Percentiles rank a stretch among this genome's conserved stretches.
phyloP scores from a whole-genome alignment of 805 yeast species.

The Jamesozyma spencerorum region DNA sequence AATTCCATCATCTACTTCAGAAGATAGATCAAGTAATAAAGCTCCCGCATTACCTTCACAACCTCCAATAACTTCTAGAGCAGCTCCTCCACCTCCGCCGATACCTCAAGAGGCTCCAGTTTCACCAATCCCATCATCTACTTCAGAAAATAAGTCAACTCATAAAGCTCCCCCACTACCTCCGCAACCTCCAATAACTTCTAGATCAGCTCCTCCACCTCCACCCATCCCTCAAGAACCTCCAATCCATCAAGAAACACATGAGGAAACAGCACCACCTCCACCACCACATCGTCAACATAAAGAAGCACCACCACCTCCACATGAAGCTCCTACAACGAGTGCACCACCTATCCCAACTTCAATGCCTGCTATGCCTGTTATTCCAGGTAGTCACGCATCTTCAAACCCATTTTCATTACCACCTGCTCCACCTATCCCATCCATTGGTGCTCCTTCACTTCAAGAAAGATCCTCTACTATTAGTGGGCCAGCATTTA shows the following conservation, averaged over 20 bases:
- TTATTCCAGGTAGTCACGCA: constrained; percentile 13
- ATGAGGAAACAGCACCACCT: constrained; percentile 4
- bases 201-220: constrained; percentile 1
- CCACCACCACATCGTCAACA: constrained; percentile 1
- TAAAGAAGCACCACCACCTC: constrained; percentile 7
- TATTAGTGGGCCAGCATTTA: constrained; percentile 8
- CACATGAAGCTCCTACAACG: constrained; percentile 1
- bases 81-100: constrained; percentile 6
- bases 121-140: neutral
- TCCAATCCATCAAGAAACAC: constrained; percentile 4
- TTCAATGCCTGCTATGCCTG: constrained; percentile 2
- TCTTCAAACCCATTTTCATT: neutral
- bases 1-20: neutral
- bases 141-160: neutral
- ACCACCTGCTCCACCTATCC: constrained; percentile 3
- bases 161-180: neutral
- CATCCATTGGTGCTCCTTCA: constrained; percentile 18
- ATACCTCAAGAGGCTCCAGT: neutral
- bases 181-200: neutral
- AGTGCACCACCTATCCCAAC: constrained; percentile 1
- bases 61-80: neutral
- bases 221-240: constrained; percentile 1
- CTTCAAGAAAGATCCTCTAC: constrained; percentile 5
- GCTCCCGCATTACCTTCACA: neutral
- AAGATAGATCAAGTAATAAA: neutral